phyloP scores from a whole-genome alignment of 2,329 filamentous ascomycete species.

The Diplodia intermedia region DNA sequence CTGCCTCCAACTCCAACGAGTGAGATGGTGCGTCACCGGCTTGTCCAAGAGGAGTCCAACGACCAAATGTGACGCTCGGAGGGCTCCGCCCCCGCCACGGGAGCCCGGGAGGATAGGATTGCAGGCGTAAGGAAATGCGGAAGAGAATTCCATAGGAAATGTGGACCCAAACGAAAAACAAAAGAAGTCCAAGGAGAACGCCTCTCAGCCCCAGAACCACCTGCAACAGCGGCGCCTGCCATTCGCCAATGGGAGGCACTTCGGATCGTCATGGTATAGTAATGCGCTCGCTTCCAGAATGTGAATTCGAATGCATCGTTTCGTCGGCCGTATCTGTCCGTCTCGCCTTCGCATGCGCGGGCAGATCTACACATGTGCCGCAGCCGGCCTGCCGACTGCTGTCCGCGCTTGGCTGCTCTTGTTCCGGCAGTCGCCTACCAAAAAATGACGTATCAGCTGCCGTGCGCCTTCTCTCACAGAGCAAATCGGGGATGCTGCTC shows the following conservation, averaged over 20 bases:
- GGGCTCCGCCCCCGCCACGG: too few relatives aligned
- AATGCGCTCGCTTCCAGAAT: constrained; percentile 17
- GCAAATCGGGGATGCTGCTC: constrained; percentile 33
- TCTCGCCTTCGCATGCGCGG: background rate
- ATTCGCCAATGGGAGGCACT: constrained; percentile 8
- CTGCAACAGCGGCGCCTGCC: constrained; percentile 2
- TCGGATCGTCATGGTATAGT: constrained; percentile 25
- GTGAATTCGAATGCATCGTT: constrained; percentile 24
- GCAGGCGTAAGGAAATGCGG: constrained; percentile 1
- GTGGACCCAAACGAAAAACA: constrained; percentile 9
- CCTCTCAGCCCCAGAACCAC: constrained; percentile 17
- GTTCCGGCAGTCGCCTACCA: constrained; percentile 30
- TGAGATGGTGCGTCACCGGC: constrained; percentile 1
- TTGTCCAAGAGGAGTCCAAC: background rate
- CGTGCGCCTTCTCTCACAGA: background rate
- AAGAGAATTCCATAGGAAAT: constrained; percentile 1
- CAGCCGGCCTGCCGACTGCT: constrained; percentile 29
- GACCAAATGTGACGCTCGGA: background rate
- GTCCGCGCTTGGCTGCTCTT: constrained; percentile 18
- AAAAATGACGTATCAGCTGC: constrained; percentile 23
- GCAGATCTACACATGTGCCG: constrained; percentile 17
- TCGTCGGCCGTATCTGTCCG: constrained; percentile 23
- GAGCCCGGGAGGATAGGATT: background rate
- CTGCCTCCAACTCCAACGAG: constrained; percentile 12
- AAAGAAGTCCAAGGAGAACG: constrained; percentile 24